Evolutionary conservation across 139 green algal genomes (phyloP).

Genomic region (Desmodesmus armatus): DNA sequence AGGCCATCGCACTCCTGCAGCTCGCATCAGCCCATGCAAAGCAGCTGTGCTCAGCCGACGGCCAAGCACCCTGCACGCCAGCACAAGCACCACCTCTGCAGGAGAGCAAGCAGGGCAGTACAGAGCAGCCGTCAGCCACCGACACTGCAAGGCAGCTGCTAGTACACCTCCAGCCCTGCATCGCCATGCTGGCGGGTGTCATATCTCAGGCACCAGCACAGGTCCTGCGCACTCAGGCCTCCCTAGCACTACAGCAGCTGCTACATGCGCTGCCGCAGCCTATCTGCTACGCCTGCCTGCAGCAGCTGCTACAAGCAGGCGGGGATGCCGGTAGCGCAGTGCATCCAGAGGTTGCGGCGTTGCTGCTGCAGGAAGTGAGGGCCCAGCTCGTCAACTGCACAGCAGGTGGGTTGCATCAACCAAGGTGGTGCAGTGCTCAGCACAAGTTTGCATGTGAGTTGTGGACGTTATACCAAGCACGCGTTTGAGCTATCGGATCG

Average conservation of each 20-base stretch:
- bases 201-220: neutral
- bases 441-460: neutral
- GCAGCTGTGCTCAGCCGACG: too few species aligned
- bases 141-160: constrained; percentile 11
- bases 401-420: neutral
- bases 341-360: constrained; percentile 12
- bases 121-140: neutral
- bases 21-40: neutral
- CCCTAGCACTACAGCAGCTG: constrained; percentile 32
- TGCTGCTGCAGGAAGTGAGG: constrained; percentile 26
- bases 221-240: constrained; percentile 2
- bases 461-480: neutral
- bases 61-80: neutral
- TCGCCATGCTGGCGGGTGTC: constrained; percentile 8
- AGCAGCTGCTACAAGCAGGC: constrained; percentile 7
- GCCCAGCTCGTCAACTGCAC: neutral
- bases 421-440: neutral
- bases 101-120: neutral
- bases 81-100: neutral
- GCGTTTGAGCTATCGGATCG: neutral
- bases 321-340: neutral
- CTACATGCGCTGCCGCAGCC: neutral
- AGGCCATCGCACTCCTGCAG: constrained; percentile 30
- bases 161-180: neutral
- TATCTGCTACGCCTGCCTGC: constrained; percentile 19